Conservation (phyloP, 177 flowering plant species). For the Vitis hybrid region DNA sequence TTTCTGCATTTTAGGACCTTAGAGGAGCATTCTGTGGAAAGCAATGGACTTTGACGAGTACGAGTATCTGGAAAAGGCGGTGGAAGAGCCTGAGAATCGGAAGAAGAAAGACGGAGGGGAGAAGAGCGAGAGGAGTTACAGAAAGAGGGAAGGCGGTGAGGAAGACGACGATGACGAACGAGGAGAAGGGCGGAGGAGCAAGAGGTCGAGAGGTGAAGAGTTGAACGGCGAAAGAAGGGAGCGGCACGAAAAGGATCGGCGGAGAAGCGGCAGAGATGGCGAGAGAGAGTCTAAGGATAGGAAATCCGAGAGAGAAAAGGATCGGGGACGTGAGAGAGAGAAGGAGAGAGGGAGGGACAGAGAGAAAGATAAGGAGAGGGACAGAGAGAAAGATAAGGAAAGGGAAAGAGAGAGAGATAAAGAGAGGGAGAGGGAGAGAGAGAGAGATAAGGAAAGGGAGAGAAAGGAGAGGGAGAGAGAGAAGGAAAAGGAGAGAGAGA, state of each 20-base stretch:
- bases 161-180: slow-evolving; percentile 28
- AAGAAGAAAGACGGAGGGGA: slow-evolving; percentile 26
- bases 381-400: slow-evolving; percentile 15
- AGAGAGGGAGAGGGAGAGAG: slow-evolving; percentile 10
- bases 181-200: slow-evolving; percentile 28
- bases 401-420: slow-evolving; percentile 10
- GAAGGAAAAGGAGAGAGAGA: slow-evolving; percentile 6
- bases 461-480: slow-evolving; percentile 10
- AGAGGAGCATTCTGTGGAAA: too few relatives aligned
- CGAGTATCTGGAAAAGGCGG: slow-evolving; percentile 83
- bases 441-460: slow-evolving; percentile 14
- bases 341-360: slow-evolving; percentile 11
- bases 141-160: slow-evolving; percentile 38
- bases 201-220: slow-evolving; percentile 40
- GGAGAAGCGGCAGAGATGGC: slow-evolving; percentile 22
- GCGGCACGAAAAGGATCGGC: slow-evolving; percentile 39
- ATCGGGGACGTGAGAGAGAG: slow-evolving; percentile 15
- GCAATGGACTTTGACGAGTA: slow-evolving; percentile 97
- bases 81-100: slow-evolving; percentile 45
- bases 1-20: background rate
- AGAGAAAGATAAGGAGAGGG: slow-evolving; percentile 12
- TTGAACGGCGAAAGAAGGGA: slow-evolving; percentile 30
- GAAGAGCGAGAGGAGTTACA: slow-evolving; percentile 38
- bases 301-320: slow-evolving; percentile 16
- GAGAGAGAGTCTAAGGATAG: slow-evolving; percentile 26